phyloP scores from a whole-genome alignment of 2,329 filamentous ascomycete species.

The Pestalotiopsis fici region DNA sequence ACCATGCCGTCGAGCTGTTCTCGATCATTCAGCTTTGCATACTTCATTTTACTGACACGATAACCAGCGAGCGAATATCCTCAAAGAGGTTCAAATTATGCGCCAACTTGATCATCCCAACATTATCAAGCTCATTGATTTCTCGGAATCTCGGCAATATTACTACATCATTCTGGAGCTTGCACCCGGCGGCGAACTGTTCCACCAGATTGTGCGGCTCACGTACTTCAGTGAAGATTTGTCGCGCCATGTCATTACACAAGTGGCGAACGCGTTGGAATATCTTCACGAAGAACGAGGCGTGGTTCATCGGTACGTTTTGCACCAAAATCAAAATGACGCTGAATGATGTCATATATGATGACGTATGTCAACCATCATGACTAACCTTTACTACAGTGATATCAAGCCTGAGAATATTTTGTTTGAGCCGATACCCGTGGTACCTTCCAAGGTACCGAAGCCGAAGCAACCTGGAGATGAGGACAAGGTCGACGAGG shows the following conservation, averaged over 20 bases:
- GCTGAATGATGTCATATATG: conserved; percentile 29
- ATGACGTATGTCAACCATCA: conserved; percentile 12
- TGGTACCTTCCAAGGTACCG: conserved; percentile 77
- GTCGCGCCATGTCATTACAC: conserved; percentile 89
- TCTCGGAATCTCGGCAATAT: conserved; percentile 90
- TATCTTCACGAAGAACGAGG: conserved; percentile 94
- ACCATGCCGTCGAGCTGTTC: conserved; percentile 13
- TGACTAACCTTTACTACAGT: conserved; percentile 47
- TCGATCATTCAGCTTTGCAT: not conserved
- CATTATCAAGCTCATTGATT: conserved; percentile 90
- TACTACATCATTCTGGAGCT: conserved; percentile 98
- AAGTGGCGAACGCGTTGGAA: conserved; percentile 91
- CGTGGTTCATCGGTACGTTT: conserved; percentile 88
- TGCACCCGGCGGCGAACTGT: conserved; percentile 92
- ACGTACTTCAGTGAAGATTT: conserved; percentile 98
- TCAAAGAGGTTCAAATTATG: conserved; percentile 99
- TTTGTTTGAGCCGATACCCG: conserved; percentile 83
- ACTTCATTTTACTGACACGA: conserved; percentile 26
- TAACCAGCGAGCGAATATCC: conserved; percentile 85
- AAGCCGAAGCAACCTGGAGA: conserved; percentile 85
- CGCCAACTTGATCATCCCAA: conserved; percentile 94
- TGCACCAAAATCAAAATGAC: not conserved
- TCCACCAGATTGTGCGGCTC: conserved; percentile 96
- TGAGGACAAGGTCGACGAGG: conserved; percentile 96
- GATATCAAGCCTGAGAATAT: conserved; percentile 99